Evolutionary conservation across 2,329 filamentous ascomycete species (phyloP), one percentile per base, ranked within the genome.

Genomic region (Beauveria asiatica): DNA sequence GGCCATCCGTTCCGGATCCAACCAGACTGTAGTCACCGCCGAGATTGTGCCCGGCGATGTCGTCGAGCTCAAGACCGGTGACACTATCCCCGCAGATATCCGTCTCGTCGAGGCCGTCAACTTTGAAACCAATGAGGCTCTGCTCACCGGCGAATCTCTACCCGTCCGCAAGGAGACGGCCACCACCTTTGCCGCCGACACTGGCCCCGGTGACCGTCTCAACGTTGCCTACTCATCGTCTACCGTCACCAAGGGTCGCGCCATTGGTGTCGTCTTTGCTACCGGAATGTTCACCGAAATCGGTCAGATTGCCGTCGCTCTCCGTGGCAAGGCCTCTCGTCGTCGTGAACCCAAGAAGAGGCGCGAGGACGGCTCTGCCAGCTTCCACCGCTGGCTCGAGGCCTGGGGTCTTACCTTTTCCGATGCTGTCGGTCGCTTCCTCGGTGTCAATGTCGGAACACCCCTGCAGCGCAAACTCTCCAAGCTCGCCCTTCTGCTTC

Each of bases 391-490:
- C 33, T 72, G 71, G 62, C 55, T 72, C 33, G 64, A 75, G 57
- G 72, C 74, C 1, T 75, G 72, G 71, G 67, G 67, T 0, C 63
- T 76, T 39, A 77, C 75, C 6, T 64, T 69, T 7, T 68, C 67
- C 8, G 69, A 73, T 57, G 72, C 72, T 19, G 64, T 73, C 52
- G 75, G 75, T 21, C 72, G 76, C 63, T 77, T 82, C 68, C 79
- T 83, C 56, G 80, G 76, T 52, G 69, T 77, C 62, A 74, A 72
- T 44, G 73, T 83, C 37, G 87, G 87, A 44, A 90, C 87, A 13
- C 87, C 87, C 1, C 76, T 90, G 37, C 86, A 89, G 70, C 82
- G 81, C 65, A 88, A 86, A 69, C 74, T 90, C 52, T 86, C 84
- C 67, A 86, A 87, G 70, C 81, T 90, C 60, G 87, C 87, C 6